These are phyloP conservation scores for Cyclotella choctawhatcheeana DNA, from an alignment of 108 stramenopile species.

Conservation along the genomic window DNA sequence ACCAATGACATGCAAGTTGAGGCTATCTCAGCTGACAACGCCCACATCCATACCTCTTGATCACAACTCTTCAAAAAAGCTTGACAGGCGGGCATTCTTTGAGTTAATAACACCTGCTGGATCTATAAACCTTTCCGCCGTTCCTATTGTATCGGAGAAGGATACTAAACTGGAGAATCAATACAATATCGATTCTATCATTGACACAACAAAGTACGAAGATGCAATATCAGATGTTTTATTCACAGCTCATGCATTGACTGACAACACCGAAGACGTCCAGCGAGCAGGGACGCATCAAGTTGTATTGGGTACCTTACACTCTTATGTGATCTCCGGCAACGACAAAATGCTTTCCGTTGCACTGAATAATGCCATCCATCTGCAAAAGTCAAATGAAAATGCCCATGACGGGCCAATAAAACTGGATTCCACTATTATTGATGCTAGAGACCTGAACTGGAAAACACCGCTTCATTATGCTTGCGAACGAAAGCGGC, in stretches of 20 bases:
- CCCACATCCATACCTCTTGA: slow-evolving; percentile 55
- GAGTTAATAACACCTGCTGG: slow-evolving; percentile 73
- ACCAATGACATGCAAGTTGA: slow-evolving; percentile 71
- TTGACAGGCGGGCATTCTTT: slow-evolving; percentile 64
- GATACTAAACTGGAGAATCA: slow-evolving; percentile 12
- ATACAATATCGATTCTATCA: slow-evolving; percentile 14
- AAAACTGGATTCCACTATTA: slow-evolving; percentile 47
- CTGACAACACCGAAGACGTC: slow-evolving; percentile 3
- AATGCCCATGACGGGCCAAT: slow-evolving; percentile 5
- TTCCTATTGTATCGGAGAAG: slow-evolving; percentile 8
- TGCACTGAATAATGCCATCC: slow-evolving; percentile 57
- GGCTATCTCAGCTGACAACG: slow-evolving; percentile 78
- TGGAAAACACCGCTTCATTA: slow-evolving; percentile 80
- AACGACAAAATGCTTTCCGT: slow-evolving; percentile 49
- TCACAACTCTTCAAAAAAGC: slow-evolving; percentile 20
- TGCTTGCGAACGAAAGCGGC: slow-evolving; percentile 65
- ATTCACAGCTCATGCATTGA: slow-evolving; percentile 52
- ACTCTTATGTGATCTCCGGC: slow-evolving; percentile 75
- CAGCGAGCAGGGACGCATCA: slow-evolving; percentile 72
- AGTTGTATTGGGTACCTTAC: slow-evolving; percentile 78
- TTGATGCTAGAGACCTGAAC: slow-evolving; percentile 71
- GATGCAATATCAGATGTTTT: slow-evolving; percentile 59
- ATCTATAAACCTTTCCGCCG: slow-evolving; percentile 64
- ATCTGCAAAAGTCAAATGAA: slow-evolving; percentile 22
- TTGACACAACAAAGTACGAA: slow-evolving; percentile 51